Evolutionary conservation across 2,329 filamentous ascomycete species (phyloP), one percentile per base, ranked within the genome.

Genomic region (Talaromyces sp.): DNA sequence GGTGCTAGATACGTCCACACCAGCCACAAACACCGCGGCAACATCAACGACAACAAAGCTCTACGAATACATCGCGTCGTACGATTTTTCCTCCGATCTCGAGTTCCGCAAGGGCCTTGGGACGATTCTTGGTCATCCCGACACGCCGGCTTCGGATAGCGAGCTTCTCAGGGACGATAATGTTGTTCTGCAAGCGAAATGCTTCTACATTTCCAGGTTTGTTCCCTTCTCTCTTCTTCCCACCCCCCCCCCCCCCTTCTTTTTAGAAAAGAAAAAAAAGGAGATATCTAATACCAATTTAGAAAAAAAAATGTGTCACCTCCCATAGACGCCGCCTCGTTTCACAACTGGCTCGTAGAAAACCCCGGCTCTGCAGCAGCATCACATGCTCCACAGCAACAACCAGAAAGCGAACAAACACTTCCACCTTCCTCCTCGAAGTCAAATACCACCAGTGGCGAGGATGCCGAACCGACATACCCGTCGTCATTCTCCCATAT

Each of bases 401-500:
- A 18, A n/a, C n/a, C 33, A 59, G n/a, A 52, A 52, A 51, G 16
- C 28, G 27, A 52, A 31, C 9, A 44, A 18, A 47, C 23, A 30
- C 40, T n/a, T 27, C 2, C 31, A 16, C 52, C 61, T 31, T 52
- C 65, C 42, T 57, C 31, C 14, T n/a, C 60, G 31, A 60, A 53
- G 51, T 58, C 34, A 61, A 59, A n/a, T 51, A 68, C 31, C 16
- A 57, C 31, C 16, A 57, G 42, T 28, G 63, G 67, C 54, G 42
- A 81, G 85, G 53, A 89, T 33, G 55, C 66, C n/a, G 71, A 76
- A 40, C 74, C 91, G 42, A 84, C 86, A 0, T 96, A 96, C 69
- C 92, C 92, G 3, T 88, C 87, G 56, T 89, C 87, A 1, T 96
- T 97, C 74, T 89, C 90, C 7, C 87, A 94, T 66, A 92, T 97